A percentile compares a stretch with the other conserved stretches of the same genome.
These are phyloP conservation scores for Neopestalotiopsis clavispora DNA, from an alignment of 2,329 filamentous ascomycete species.

Conservation along the genomic window DNA sequence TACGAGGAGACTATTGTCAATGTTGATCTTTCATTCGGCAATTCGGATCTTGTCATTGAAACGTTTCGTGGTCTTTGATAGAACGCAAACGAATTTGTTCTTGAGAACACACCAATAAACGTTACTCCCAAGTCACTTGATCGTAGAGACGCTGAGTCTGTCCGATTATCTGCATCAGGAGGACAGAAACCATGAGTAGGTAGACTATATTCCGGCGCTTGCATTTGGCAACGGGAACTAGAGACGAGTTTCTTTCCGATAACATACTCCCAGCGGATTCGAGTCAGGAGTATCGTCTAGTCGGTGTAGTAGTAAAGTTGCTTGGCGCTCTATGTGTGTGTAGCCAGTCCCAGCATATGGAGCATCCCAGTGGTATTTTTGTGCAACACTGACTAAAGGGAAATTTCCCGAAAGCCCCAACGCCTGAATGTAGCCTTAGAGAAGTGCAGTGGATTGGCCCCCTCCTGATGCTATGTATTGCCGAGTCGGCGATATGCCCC, in stretches of 20 bases:
- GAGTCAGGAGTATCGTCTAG: neutral
- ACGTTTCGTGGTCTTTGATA: too few relatives aligned
- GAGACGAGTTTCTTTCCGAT: neutral
- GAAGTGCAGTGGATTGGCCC: neutral
- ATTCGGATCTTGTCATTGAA: too few relatives aligned
- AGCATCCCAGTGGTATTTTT: neutral
- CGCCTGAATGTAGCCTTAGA: neutral
- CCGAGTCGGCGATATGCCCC: constrained; percentile 1
- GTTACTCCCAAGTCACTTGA: too few relatives aligned
- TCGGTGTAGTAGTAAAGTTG: neutral
- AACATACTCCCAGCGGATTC: neutral
- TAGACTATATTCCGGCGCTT: too few relatives aligned
- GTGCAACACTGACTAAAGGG: neutral
- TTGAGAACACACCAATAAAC: too few relatives aligned
- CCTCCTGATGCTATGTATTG: neutral
- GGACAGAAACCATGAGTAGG: too few relatives aligned
- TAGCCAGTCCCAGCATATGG: neutral
- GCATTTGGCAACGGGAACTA: neutral
- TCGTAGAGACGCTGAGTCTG: too few relatives aligned
- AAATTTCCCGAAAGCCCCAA: neutral
- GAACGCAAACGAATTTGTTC: too few relatives aligned
- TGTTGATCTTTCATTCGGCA: neutral
- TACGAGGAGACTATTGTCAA: neutral
- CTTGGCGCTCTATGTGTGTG: neutral
- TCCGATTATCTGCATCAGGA: too few relatives aligned